Evolutionary conservation across 176 grass and related monocot species (phyloP).

Genomic region (Pontederia paniculata): DNA sequence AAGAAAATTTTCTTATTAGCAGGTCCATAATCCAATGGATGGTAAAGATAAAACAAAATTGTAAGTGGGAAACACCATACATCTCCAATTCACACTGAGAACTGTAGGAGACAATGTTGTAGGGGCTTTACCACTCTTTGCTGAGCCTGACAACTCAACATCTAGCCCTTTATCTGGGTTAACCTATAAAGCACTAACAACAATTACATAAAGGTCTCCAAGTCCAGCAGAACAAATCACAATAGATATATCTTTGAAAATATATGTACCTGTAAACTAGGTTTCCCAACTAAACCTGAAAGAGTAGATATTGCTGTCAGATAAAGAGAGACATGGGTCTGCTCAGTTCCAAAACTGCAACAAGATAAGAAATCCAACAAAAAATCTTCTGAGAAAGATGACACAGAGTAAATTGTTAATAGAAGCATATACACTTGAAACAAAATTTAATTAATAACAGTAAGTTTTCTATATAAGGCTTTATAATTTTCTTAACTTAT

Average conservation of each 20-base stretch:
- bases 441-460: too few species aligned
- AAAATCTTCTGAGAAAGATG: background rate
- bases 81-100: conserved; percentile 83
- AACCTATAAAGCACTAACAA: conserved; percentile 36
- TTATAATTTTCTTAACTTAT: too few species aligned
- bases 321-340: conserved; percentile 72
- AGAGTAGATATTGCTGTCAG: conserved; percentile 60
- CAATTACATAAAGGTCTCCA: conserved; percentile 6
- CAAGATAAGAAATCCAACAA: conserved; percentile 6
- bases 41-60: conserved; percentile 2
- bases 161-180: conserved; percentile 59
- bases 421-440: too few species aligned
- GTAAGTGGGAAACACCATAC: conserved; percentile 31
- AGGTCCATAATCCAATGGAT: conserved; percentile 12
- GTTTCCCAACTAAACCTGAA: conserved; percentile 54
- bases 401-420: too few species aligned
- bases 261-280: conserved; percentile 49
- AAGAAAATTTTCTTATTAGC: conserved; percentile 10
- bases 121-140: conserved; percentile 38
- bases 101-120: conserved; percentile 75
- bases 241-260: background rate
- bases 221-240: background rate
- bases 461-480: too few species aligned
- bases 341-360: conserved; percentile 82
- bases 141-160: conserved; percentile 55